Base-by-base conservation (phyloP, 192 early-diverging fungal species). In the Diversispora eburnea region DNA sequence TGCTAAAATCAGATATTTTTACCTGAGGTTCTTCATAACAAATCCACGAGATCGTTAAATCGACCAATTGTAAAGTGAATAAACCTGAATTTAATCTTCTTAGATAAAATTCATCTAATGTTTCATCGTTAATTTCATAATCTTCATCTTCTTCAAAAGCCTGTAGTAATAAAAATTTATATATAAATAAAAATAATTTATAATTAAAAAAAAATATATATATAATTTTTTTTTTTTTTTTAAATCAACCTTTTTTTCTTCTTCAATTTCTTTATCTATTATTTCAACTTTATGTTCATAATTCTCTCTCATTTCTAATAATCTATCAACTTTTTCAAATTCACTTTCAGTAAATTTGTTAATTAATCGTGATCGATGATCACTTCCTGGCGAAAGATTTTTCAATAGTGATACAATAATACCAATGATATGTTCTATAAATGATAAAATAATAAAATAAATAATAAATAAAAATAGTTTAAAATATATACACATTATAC, bases 261-360 rank as follows among this genome's bases (percentile, higher is more conserved):
- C 69, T 45, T 84, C 85, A 65, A 91, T 76, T 67, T 82, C 84
- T 25, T 73, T 74, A 63, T 93, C 86, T 0, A 86, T 86, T 13
- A 76, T 70, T 63, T 73, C 54, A 22, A 94, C 87, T 39, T 89
- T 86, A 25, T 86, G 85, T 62, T 78, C 78, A 68, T 95, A 95
- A 57, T 85, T 82, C 52, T 84, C 78, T 57, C 89, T 87, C 57
- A 97, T 77, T 82, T 94, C 91, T 47, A 95, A 74, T 10, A 97
- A 81, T 42, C 92, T 85, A 58, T 94, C 92, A n/a, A 94, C 77
- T 56, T 95, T 93, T 72, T 93, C 84, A 73, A 85, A 92, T 75
- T 91, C 88, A 55, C 88, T 82, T 75, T 94, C 90, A 15, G 85
- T 79, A 77, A 99, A 97, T 82, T 99, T 98, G 49, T 83, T 80